Percentiles rank a stretch among this genome's conserved stretches.
Evolutionary conservation across 129 eudicot species (phyloP).

Genomic region (Rutidosis leptorrhynchoides): DNA sequence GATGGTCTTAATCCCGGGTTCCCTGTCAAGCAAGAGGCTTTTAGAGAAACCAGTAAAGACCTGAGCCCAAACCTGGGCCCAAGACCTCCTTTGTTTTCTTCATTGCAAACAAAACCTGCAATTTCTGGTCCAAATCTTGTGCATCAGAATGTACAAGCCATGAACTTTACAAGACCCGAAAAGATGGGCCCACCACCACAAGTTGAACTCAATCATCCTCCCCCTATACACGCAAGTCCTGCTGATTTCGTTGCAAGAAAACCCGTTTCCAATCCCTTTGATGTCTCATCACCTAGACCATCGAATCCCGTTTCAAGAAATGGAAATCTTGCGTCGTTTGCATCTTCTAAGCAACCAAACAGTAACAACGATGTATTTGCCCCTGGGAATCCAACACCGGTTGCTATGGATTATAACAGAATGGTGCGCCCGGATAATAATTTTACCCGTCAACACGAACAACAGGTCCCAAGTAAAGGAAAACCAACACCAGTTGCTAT

Average conservation of each 20-base stretch:
- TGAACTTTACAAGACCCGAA: conserved; percentile 35
- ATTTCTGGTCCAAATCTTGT: conserved; percentile 32
- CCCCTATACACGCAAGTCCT: conserved; percentile 32
- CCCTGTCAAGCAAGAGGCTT: conserved; percentile 41
- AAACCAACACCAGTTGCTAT: too few species aligned
- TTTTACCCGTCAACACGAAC: conserved; percentile 8
- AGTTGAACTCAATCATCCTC: conserved; percentile 51
- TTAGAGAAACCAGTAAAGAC: conserved; percentile 30
- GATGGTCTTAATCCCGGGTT: conserved; percentile 28
- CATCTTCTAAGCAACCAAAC: conserved; percentile 50
- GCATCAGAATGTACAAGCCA: conserved; percentile 39
- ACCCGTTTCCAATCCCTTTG: conserved; percentile 34
- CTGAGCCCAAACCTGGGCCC: conserved; percentile 18
- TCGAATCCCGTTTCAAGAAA: conserved; percentile 34
- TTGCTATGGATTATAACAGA: conserved; percentile 20
- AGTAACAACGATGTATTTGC: conserved; percentile 32
- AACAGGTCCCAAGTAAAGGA: too few species aligned
- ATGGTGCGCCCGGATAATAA: conserved; percentile 13
- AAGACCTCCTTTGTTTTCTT: conserved; percentile 32
- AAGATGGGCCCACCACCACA: conserved; percentile 28
- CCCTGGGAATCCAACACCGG: conserved; percentile 33
- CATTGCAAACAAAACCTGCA: conserved; percentile 35
- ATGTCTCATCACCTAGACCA: conserved; percentile 34
- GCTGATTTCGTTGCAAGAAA: conserved; percentile 39
- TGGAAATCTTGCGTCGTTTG: conserved; percentile 38